These are phyloP conservation scores for Vinca major DNA, from an alignment of 305 asterid species.

Conservation along the genomic window DNA sequence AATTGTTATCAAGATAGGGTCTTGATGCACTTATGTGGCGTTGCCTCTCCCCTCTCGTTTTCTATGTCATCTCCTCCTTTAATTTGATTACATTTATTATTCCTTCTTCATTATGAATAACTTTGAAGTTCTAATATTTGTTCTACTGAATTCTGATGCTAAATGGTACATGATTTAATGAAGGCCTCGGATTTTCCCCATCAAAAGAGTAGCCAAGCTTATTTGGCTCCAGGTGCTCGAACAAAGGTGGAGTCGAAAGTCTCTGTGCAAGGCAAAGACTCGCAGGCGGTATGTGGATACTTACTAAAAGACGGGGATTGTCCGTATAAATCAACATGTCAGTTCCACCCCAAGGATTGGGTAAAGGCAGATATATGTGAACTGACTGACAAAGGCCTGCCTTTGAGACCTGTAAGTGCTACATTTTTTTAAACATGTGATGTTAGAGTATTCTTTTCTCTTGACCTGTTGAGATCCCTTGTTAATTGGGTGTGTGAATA, in stretches of 20 bases:
- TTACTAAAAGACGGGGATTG: constrained; percentile 37
- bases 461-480: background rate
- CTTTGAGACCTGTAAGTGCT: constrained; percentile 41
- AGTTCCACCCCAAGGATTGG: constrained; percentile 31
- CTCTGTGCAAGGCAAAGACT: constrained; percentile 18
- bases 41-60: background rate
- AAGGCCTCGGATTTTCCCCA: constrained; percentile 13
- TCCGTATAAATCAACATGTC: constrained; percentile 28
- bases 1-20: background rate
- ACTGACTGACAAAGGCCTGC: constrained; percentile 38
- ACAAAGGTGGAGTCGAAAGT: constrained; percentile 7
- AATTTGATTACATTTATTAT: background rate
- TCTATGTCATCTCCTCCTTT: background rate
- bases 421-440: background rate
- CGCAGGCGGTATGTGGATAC: constrained; percentile 31
- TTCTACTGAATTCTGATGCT: background rate
- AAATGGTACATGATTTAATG: background rate
- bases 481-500: background rate
- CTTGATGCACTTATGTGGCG: background rate
- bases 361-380: constrained; percentile 10
- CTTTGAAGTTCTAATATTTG: background rate
- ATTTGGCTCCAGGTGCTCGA: constrained; percentile 12
- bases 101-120: background rate
- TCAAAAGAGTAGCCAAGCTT: constrained; percentile 12
- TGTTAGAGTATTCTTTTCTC: background rate